Conservation (phyloP, 768 basidiomycete genomes). For the Trametes maxima region DNA sequence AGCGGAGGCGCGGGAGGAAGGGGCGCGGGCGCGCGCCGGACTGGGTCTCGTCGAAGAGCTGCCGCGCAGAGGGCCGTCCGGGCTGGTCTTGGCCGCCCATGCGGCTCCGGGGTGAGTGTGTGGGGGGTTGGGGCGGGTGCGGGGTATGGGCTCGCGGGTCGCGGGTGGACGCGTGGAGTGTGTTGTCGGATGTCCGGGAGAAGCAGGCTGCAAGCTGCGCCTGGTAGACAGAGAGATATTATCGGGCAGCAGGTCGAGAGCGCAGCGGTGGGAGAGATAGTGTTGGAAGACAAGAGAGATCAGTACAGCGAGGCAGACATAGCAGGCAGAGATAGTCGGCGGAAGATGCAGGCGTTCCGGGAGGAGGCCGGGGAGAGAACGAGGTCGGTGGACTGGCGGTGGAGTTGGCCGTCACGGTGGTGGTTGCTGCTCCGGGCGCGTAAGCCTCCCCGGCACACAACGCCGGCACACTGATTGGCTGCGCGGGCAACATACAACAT, state of each 20-base stretch:
- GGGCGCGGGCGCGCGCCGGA: conserved; percentile 57
- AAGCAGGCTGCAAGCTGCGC: conserved; percentile 1
- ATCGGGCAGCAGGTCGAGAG: background rate
- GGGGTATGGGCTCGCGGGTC: background rate
- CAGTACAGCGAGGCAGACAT: conserved; percentile 1
- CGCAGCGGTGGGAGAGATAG: conserved; percentile 4
- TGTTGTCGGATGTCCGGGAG: conserved; percentile 2
- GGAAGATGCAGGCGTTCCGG: background rate
- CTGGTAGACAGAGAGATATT: too few relatives aligned
- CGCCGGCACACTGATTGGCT: conserved; percentile 15
- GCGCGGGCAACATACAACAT: background rate
- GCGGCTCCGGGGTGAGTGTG: conserved; percentile 1
- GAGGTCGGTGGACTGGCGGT: conserved; percentile 1
- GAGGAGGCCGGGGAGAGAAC: conserved; percentile 7
- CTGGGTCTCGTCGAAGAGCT: conserved; percentile 54
- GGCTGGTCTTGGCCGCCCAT: conserved; percentile 18
- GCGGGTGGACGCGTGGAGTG: conserved; percentile 1
- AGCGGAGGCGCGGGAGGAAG: conserved; percentile 59
- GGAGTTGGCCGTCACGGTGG: conserved; percentile 4
- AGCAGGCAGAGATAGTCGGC: background rate
- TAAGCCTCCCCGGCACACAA: conserved; percentile 13
- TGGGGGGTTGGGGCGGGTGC: background rate
- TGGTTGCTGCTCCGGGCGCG: conserved; percentile 8
- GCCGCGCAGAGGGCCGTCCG: conserved; percentile 44
- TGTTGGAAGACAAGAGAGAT: conserved; percentile 4